Base-by-base conservation (phyloP, 225 moss, liverwort and hornwort species). In the Marchantia paleacea region DNA sequence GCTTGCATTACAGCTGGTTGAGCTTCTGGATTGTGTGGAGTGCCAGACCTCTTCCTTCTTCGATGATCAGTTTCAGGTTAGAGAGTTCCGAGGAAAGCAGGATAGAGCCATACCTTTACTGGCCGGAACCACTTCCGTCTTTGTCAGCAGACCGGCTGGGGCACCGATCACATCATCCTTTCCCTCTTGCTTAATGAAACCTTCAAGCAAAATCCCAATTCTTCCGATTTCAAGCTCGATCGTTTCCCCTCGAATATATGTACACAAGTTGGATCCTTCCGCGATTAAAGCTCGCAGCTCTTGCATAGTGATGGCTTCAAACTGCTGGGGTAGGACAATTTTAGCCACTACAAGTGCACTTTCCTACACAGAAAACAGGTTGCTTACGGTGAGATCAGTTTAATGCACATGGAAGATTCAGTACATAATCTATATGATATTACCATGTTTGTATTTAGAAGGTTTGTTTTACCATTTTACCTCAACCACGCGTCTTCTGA, bases 131-230 rank as follows among this genome's bases (percentile, higher is more conserved):
- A 49, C 20, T 30, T 47, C 75, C 25, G 51, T 39, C 9, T 39
- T 25, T 73, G 69, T 49, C 9, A 88, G 9, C 15, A 99, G 85
- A 78, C 91, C 92, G 50, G 93, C 92, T 10, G 99, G 99, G 73
- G 99, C 91, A 69, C 89, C 80, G 18, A 99, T 82, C 39, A 94
- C 89, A 22, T 93, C 92, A 20, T 84, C 78, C 80, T 85, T 91
- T n/a, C 85, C 88, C 81, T 99, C 95, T 82, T 83, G 93, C 62
- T 88, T 89, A 55, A 99, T 82, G 80, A 94, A 94, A 31, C 99
- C 99, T 89, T 99, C 99, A 80, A 99, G 83, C 71, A 99, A 82
- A 69, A 99, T 71, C 9, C 95, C 99, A 72, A 92, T 91, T 69
- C 85, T 90, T 52, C 80, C 82, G 12, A 77, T 64, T 52, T 88